phyloP scores from a whole-genome alignment of 2,329 filamentous ascomycete species.

The Endoconidiophora polonica region DNA sequence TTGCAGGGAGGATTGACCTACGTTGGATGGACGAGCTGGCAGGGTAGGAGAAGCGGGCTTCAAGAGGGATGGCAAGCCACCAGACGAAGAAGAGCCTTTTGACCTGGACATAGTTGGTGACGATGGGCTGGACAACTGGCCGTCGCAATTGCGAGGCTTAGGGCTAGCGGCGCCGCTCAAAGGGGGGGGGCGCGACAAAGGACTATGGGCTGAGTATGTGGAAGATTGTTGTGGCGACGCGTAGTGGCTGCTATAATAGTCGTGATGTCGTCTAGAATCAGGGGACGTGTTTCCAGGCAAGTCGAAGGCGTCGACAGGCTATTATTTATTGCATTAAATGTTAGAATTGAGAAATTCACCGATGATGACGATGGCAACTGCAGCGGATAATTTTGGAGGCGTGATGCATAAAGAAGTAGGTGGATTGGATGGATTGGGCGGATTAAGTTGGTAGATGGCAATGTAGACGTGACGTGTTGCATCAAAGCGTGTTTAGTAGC shows the following conservation, averaged over 20 bases:
- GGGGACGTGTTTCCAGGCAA: conserved; percentile 4
- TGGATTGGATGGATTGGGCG: not conserved
- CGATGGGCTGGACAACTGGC: conserved; percentile 23
- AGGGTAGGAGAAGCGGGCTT: conserved; percentile 12
- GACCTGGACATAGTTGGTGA: conserved; percentile 25
- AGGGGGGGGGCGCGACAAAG: conserved; percentile 23
- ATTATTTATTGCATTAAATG: not conserved
- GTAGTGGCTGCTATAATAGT: conserved; percentile 26
- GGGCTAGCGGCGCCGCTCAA: conserved; percentile 11
- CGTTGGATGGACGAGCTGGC: conserved; percentile 6
- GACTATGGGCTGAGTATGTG: conserved; percentile 32
- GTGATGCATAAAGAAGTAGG: not conserved
- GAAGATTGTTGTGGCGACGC: conserved; percentile 28
- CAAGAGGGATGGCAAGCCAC: conserved; percentile 13
- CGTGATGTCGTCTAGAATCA: conserved; percentile 1
- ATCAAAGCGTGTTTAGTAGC: not conserved
- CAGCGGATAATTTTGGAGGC: not conserved
- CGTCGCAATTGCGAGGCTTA: not conserved
- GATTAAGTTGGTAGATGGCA: not conserved
- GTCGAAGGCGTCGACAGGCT: conserved; percentile 3
- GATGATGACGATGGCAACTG: not conserved
- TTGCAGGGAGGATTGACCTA: conserved; percentile 1
- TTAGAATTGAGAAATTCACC: not conserved
- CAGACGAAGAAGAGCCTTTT: conserved; percentile 7
- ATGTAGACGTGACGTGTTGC: conserved; percentile 1